Evolutionary conservation across 2,329 filamentous ascomycete species (phyloP), one percentile per base, ranked within the genome.

Genomic region (Elsinoe necatrix): DNA sequence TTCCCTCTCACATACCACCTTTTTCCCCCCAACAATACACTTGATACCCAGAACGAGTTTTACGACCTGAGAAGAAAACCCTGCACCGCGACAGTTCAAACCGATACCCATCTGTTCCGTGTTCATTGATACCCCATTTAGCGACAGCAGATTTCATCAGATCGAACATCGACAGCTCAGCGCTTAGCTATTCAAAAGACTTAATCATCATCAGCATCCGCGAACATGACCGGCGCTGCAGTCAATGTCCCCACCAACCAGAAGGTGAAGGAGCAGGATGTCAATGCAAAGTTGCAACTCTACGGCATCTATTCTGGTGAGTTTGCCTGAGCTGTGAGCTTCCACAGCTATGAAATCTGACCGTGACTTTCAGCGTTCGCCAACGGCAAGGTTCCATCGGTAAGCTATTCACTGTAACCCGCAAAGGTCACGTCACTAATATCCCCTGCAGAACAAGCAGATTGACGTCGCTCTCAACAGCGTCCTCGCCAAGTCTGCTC

Each of bases 391-490:
- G 84, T 91, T 45, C 92, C 92, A 61, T 95, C 91, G 66, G 83
- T 91, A 81, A 69, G 84, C 76, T 37, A 1, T 20, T 9, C 3
- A 16, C 25, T 18, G 18, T 27, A n/a, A 9, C 3, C 37, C 3
- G 20, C 20, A 27, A 29, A 27, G 20, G 6, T 20, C 14, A n/a
- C 8, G 18, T 41, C 20, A 21, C 60, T 64, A 55, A 66, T 57
- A 20, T 6, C 20, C 18, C 14, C 21, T 50, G 58, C 66, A 89
- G 86, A 96, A 96, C 73, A 88, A 92, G 66, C 91, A 96, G 76
- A 95, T 96, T 70, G 93, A 97, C 75, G 80, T 96, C 50, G 91
- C 93, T 25, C 74, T 98, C 69, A 97, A 95, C 79, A 93, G 87
- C 69, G 86, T 89, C 64, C 78, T 96, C 52, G 77, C 78, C 31